Evolutionary conservation across 2,329 filamentous ascomycete genomes (phyloP).

Genomic region (Pyricularia pennisetigena): DNA sequence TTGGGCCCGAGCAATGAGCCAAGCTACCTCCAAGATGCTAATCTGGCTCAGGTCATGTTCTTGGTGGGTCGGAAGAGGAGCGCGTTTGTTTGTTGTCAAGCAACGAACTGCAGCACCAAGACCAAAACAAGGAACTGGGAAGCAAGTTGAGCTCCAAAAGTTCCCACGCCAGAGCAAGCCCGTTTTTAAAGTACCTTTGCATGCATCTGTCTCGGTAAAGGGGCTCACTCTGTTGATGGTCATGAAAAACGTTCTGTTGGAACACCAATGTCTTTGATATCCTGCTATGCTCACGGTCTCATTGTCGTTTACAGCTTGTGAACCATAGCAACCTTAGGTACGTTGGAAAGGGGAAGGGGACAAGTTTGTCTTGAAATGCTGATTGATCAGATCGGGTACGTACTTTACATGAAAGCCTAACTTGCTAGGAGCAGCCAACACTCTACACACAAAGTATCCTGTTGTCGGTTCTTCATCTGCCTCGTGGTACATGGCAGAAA

Average conservation of each 20-base stretch:
- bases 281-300: not conserved
- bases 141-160: too few species aligned
- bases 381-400: not conserved
- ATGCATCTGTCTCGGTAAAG: not conserved
- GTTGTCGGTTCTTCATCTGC: not conserved
- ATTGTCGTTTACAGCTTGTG: not conserved
- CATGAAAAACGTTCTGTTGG: not conserved
- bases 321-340: not conserved
- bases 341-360: not conserved
- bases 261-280: not conserved
- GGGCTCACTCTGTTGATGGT: not conserved
- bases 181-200: not conserved
- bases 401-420: not conserved
- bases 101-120: too few species aligned
- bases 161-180: not conserved
- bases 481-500: not conserved
- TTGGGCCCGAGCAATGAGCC: not conserved
- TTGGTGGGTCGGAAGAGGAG: not conserved
- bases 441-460: not conserved
- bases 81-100: too few species aligned
- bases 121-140: too few species aligned
- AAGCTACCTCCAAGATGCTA: not conserved
- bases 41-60: not conserved
- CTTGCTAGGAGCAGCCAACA: not conserved
- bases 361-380: not conserved